Evolutionary conservation across 805 yeast species (phyloP).

Genomic region (Candida caryicola): DNA sequence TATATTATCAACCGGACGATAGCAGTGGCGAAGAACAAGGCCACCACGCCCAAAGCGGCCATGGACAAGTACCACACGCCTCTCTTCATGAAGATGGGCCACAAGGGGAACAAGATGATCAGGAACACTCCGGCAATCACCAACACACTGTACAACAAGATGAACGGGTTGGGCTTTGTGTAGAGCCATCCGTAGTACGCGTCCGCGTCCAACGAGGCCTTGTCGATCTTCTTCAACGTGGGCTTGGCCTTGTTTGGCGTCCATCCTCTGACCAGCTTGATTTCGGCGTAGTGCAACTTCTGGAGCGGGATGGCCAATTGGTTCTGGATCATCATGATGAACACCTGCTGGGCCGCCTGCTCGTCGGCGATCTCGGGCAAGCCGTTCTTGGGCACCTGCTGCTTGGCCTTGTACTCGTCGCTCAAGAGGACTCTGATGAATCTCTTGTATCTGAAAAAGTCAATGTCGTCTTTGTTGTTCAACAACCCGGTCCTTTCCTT

Average conservation of each 20-base stretch:
- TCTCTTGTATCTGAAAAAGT: conserved; percentile 86
- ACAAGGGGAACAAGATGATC: conserved; percentile 80
- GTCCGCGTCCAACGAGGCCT: conserved; percentile 60
- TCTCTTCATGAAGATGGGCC: conserved; percentile 87
- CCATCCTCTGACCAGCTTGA: conserved; percentile 52
- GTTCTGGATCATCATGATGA: conserved; percentile 66
- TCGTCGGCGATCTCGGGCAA: conserved; percentile 45
- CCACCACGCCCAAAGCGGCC: conserved; percentile 69
- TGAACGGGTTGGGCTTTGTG: conserved; percentile 65
- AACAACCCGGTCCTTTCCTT: conserved; percentile 82
- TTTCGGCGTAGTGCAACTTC: conserved; percentile 68
- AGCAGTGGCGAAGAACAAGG: conserved; percentile 72
- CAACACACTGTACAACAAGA: conserved; percentile 60
- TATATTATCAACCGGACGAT: conserved; percentile 74
- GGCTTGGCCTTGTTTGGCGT: conserved; percentile 64
- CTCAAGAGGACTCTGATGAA: conserved; percentile 73
- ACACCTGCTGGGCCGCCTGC: conserved; percentile 57
- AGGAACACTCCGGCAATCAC: conserved; percentile 63
- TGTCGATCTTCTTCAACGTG: conserved; percentile 50
- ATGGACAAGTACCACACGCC: conserved; percentile 91
- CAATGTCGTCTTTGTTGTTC: conserved; percentile 63
- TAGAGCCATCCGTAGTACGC: conserved; percentile 84
- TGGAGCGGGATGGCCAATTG: conserved; percentile 73
- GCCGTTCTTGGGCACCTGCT: conserved; percentile 43
- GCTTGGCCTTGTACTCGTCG: conserved; percentile 61